Percentiles rank a stretch among this genome's conserved stretches.
Evolutionary conservation across 176 grass and related monocot species (phyloP).

Genomic region (Lolium multiflorum): DNA sequence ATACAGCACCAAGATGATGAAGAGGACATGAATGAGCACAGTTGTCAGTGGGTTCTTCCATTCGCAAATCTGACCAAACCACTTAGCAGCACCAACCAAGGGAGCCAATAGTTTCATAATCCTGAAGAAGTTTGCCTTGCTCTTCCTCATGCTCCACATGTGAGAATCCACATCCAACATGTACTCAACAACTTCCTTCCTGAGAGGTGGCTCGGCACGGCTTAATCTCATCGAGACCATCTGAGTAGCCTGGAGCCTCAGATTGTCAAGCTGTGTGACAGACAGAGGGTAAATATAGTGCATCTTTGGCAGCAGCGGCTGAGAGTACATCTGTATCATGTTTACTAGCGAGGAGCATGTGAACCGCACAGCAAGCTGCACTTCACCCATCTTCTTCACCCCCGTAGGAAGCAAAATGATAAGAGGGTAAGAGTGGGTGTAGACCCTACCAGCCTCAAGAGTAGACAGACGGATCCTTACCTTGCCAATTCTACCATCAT

Average conservation of each 20-base stretch:
- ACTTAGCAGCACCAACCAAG: slow-evolving; percentile 53
- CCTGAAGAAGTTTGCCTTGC: slow-evolving; percentile 73
- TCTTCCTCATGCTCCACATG: slow-evolving; percentile 81
- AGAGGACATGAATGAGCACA: slow-evolving; percentile 64
- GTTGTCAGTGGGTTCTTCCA: slow-evolving; percentile 71
- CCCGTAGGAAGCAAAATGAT: slow-evolving; percentile 64
- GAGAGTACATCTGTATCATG: slow-evolving; percentile 67
- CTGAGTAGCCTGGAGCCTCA: slow-evolving; percentile 72
- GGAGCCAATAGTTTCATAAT: slow-evolving; percentile 60
- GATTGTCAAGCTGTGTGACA: slow-evolving; percentile 55
- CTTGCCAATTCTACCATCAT: slow-evolving; percentile 70
- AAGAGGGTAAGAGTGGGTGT: slow-evolving; percentile 61
- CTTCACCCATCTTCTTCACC: slow-evolving; percentile 78
- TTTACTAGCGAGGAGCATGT: slow-evolving; percentile 64
- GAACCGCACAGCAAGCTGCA: slow-evolving; percentile 69
- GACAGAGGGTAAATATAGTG: slow-evolving; percentile 70
- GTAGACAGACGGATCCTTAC: slow-evolving; percentile 71
- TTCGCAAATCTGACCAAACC: slow-evolving; percentile 68
- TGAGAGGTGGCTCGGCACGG: slow-evolving; percentile 62
- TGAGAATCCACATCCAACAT: slow-evolving; percentile 76
- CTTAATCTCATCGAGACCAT: slow-evolving; percentile 69
- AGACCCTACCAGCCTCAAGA: slow-evolving; percentile 62
- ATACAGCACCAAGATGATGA: slow-evolving; percentile 57
- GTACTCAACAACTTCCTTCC: slow-evolving; percentile 76
- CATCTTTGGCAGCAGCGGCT: slow-evolving; percentile 75